Evolutionary conservation across 306 rosid species (phyloP).

Genomic region (barrel medic (Medicago truncatula)): DNA sequence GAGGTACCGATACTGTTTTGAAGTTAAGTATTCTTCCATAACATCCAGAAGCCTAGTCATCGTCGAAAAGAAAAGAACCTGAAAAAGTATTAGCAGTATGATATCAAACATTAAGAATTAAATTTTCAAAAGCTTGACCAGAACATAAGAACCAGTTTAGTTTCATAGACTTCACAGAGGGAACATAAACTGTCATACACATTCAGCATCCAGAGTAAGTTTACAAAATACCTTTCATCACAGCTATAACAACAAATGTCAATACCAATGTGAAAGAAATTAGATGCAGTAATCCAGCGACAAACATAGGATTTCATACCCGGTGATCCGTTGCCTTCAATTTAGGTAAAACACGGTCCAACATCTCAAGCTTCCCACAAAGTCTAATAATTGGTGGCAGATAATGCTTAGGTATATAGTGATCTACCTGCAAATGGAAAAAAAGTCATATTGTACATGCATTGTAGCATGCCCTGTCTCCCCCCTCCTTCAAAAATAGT

Average conservation of each 20-base stretch:
- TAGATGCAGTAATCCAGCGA: slow-evolving; percentile 5
- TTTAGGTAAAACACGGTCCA: slow-evolving; percentile 94
- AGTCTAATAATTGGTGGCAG: slow-evolving; percentile 89
- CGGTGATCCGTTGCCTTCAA: slow-evolving; percentile 97
- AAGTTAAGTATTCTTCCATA: slow-evolving; percentile 95
- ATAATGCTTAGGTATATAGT: slow-evolving; percentile 86
- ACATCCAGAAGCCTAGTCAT: slow-evolving; percentile 99
- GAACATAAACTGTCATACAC: slow-evolving; percentile 27
- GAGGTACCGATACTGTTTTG: slow-evolving; percentile 87
- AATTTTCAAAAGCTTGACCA: slow-evolving; percentile 22
- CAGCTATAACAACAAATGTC: slow-evolving; percentile 18
- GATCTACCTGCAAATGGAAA: slow-evolving; percentile 72
- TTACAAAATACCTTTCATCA: slow-evolving; percentile 10
- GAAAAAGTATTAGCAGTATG: slow-evolving; percentile 37
- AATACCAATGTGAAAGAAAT: slow-evolving; percentile 26
- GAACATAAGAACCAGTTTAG: not conserved
- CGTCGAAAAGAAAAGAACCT: slow-evolving; percentile 99
- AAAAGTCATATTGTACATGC: slow-evolving; percentile 29
- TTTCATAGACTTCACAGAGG: slow-evolving; percentile 32
- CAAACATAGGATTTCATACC: slow-evolving; percentile 55
- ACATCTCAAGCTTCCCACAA: slow-evolving; percentile 99
- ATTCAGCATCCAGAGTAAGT: slow-evolving; percentile 9
- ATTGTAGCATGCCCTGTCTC: slow-evolving; percentile 1
- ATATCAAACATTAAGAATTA: slow-evolving; percentile 30
- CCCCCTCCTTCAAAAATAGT: not conserved